Evolutionary conservation across 2,329 filamentous ascomycete genomes (phyloP), one percentile per base, ranked within the genome.

Genomic region (Cladophialophora chaetospira): DNA sequence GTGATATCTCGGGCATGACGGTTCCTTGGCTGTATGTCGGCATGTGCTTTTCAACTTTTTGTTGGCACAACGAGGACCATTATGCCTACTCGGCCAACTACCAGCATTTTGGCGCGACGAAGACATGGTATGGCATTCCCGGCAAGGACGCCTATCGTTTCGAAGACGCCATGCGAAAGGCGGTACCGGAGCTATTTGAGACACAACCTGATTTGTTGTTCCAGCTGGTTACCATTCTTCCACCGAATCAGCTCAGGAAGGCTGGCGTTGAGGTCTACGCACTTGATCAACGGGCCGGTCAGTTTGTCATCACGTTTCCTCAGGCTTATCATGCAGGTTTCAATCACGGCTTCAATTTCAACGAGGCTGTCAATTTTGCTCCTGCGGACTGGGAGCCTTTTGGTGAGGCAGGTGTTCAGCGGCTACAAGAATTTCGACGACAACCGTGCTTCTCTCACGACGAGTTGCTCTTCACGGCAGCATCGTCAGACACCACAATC

Each of bases 21-120:
- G 93, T 99, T 5, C 94, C 94, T 0, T 99, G 94, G 94, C 85
- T 99, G 3, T 99, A 99, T 69, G 94, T 99, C 3, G 94, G 94
- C 60, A 99, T 99, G 94, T 95, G 96, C 35, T 99, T 99, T 71
- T 99, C 94, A 0, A 97, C 94, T 0, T 99, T 99, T 69, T 99
- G 94, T 73, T 99, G 94, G 94, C 94, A 99, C 71, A 97, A 96
- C 63, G 94, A 99, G 69, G 94, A 99, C 68, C 94, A 99, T 69
- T 97, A 96, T 70, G 88, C 94, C 1, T 99, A 97, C 70, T 99
- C 94, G 0, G 89, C 94, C 50, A 99, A 99, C 65, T 99, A 97
- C 67, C 94, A 99, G 71, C 94, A 99, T 68, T 96, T 99, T 67
- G 94, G 94, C 8, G 91, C 92, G 1, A 99, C 94, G 1, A 99